A percentile compares a stretch with the other conserved stretches of the same genome.
Evolutionary conservation across 1,139 yeast genomes (phyloP).

Genomic region (Blastobotrys illinoisensis): DNA sequence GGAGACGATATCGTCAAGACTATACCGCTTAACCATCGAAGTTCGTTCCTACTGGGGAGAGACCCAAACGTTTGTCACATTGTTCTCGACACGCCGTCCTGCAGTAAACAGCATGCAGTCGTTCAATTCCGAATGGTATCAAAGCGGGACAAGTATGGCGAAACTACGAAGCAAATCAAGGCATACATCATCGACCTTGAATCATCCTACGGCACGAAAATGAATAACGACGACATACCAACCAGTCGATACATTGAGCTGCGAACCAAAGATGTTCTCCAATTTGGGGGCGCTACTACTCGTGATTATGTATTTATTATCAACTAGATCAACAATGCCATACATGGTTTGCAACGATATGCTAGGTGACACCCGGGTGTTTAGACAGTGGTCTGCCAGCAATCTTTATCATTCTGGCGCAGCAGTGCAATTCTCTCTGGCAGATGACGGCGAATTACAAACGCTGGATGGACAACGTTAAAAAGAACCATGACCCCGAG

Average conservation of each 20-base stretch:
- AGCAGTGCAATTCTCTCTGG: too few relatives aligned
- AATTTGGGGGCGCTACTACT: constrained; percentile 34
- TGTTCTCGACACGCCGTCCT: constrained; percentile 38
- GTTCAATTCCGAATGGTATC: constrained; percentile 41
- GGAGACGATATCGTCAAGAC: constrained; percentile 29
- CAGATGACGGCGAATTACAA: background rate
- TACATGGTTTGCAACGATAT: background rate
- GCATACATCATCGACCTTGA: constrained; percentile 50
- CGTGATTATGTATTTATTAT: constrained; percentile 11
- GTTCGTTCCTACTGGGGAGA: constrained; percentile 43
- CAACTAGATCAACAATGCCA: background rate
- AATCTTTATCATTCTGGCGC: too few relatives aligned
- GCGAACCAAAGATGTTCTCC: constrained; percentile 42
- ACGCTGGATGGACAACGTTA: constrained; percentile 14
- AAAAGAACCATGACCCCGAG: constrained; percentile 8
- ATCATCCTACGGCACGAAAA: constrained; percentile 48
- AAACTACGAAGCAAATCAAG: constrained; percentile 19
- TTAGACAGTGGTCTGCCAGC: too few relatives aligned
- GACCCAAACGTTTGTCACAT: constrained; percentile 43
- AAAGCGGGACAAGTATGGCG: constrained; percentile 23
- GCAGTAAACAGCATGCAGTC: constrained; percentile 53
- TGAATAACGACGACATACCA: constrained; percentile 46
- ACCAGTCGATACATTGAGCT: constrained; percentile 45
- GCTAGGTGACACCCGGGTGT: background rate
- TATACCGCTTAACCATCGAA: constrained; percentile 30